phyloP scores from a whole-genome alignment of 257 asterid genomes.

The Penstemon barbatus region DNA sequence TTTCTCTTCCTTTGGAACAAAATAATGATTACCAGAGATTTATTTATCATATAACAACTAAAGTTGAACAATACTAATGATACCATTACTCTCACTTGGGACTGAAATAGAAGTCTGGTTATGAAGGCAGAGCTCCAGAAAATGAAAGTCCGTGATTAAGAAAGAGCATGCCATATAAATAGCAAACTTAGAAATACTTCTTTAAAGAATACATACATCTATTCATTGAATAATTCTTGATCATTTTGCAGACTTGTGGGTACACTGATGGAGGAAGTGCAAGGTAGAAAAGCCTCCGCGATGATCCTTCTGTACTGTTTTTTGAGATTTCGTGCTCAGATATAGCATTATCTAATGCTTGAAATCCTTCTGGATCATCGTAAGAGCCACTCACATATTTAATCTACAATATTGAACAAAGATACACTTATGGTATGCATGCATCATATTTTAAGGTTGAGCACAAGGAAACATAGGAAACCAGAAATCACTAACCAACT shows the following conservation, averaged over 20 bases:
- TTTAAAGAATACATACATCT: conserved; percentile 47
- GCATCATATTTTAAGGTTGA: conserved; percentile 1
- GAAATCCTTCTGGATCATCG: conserved; percentile 87
- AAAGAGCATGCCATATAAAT: too few species aligned
- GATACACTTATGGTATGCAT: conserved; percentile 3
- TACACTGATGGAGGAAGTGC: conserved; percentile 99
- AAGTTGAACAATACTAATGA: not conserved
- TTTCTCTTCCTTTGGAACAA: not conserved
- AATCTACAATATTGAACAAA: conserved; percentile 51
- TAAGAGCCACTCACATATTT: conserved; percentile 89
- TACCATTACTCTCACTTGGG: not conserved
- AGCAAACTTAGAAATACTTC: too few species aligned
- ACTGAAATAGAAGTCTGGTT: not conserved
- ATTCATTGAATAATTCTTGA: conserved; percentile 65
- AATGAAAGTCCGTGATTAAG: too few species aligned
- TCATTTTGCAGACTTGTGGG: conserved; percentile 95
- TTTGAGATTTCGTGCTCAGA: conserved; percentile 68
- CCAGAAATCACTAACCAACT: conserved; percentile 62
- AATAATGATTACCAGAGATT: not conserved
- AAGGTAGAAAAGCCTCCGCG: conserved; percentile 87
- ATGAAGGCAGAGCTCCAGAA: not conserved
- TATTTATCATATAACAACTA: not conserved
- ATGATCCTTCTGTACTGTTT: conserved; percentile 61
- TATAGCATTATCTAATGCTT: conserved; percentile 70
- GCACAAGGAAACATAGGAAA: conserved; percentile 2